Base-by-base conservation (phyloP, 345 rosid genomes). In the Melastoma malabathricum region DNA sequence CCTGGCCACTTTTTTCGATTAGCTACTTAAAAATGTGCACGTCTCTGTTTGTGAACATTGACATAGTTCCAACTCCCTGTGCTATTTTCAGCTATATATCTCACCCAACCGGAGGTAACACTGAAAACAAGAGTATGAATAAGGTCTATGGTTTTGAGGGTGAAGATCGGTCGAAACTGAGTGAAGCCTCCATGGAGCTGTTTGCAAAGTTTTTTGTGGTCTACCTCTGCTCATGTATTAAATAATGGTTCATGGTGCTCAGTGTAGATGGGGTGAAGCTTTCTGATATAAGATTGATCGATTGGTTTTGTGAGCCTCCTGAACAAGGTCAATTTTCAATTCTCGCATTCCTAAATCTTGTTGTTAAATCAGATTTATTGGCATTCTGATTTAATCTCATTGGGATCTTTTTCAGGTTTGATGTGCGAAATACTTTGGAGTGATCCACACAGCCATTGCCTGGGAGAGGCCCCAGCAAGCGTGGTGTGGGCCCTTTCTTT, bases 121-220 rank as follows among this genome's bases (percentile, higher is more conserved):
- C 87, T 57, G 98, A 92, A 72, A 92, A 96, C 84, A 92, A 82
- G 81, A 87, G 97, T 76, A 92, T 92, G 98, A 92, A 92, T 78
- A 92, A 82, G 67, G 87, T 92, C 49, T 87, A 87, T 72, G 98
- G 98, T 49, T 92, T 92, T 41, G 98, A 92, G 83, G 98, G 98
- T 1, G 97, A 92, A 65, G 98, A 87, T 52, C 78, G 81, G 59
- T 80, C 97, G 60, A 84, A 92, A 78, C 47, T 92, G 86, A 92
- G 71, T 19, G 98, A 92, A 49, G 76, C 80, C 45, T 92, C 87
- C 31, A 87, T 87, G 69, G 97, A 82, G 56, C 98, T 92, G 62
- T 92, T 87, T 63, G 86, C 98, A 2, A 87, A 66, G 98, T 84
- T 23, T 87, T 92, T 74, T 92, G 98, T 44, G 87, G 81, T 74